These are phyloP conservation scores for Dacryopinax primogenitus DNA, from an alignment of 768 basidiomycete species.

Conservation along the genomic window DNA sequence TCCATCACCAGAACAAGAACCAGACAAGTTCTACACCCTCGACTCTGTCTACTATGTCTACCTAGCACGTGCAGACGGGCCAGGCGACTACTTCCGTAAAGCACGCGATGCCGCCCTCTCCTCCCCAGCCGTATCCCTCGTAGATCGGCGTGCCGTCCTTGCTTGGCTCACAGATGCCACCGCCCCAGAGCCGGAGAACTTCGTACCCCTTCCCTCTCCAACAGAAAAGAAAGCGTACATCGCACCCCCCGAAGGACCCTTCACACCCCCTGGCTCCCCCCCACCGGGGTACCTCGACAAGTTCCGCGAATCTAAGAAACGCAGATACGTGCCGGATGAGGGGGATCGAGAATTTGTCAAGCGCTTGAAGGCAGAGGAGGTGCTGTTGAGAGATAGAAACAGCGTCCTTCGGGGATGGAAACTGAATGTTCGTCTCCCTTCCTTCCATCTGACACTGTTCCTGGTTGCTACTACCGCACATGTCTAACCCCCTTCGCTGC, in stretches of 20 bases:
- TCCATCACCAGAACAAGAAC: conserved; percentile 28
- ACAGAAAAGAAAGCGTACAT: neutral
- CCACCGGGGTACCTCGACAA: conserved; percentile 23
- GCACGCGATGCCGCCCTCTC: conserved; percentile 60
- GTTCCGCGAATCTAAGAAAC: conserved; percentile 41
- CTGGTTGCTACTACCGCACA: conserved; percentile 23
- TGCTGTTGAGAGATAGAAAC: conserved; percentile 72
- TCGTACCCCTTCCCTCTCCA: neutral
- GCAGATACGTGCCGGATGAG: conserved; percentile 63
- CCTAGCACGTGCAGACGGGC: conserved; percentile 55
- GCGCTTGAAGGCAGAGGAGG: conserved; percentile 59
- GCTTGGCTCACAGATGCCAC: conserved; percentile 56
- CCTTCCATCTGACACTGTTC: neutral
- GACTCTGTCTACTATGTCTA: conserved; percentile 80
- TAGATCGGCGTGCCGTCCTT: conserved; percentile 72
- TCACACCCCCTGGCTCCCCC: conserved; percentile 50
- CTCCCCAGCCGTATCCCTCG: conserved; percentile 63
- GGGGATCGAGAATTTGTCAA: conserved; percentile 78
- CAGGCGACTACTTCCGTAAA: conserved; percentile 81
- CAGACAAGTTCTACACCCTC: conserved; percentile 58
- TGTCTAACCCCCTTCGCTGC: conserved; percentile 34
- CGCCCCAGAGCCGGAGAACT: neutral
- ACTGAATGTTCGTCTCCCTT: conserved; percentile 48
- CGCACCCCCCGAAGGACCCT: conserved; percentile 25
- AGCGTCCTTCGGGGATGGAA: conserved; percentile 74